Evolutionary conservation across 2,329 filamentous ascomycete species (phyloP), one percentile per base, ranked within the genome.

Genomic region (Claviceps fusiformis): DNA sequence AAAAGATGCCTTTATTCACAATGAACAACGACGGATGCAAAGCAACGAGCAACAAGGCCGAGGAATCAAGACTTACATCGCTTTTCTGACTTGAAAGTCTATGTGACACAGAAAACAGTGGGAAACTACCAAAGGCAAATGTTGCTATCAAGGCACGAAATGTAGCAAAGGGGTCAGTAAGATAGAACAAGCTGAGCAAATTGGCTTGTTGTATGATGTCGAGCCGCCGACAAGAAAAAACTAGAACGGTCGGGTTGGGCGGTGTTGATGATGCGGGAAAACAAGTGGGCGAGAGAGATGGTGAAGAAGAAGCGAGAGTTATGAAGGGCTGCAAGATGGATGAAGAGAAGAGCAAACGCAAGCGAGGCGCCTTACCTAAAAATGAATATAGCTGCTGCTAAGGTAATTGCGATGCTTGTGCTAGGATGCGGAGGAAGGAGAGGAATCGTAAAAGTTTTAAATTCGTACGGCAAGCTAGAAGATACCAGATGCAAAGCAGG

Each of bases 131-230:
- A 60, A 68, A 62, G 68, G 65, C 64, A 70, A 70, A 72, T 70
- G 71, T 69, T 71, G 72, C 69, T 74, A 74, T 75, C 76, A 78
- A 74, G 72, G 70, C 68, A 69, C 67, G 71, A 70, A 66, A 73
- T 74, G 72, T 77, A 80, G 76, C 73, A 75, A 80, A 73, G 79
- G 73, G 71, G 71, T 75, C 75, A 76, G 73, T 75, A 76, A 76
- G 73, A 79, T 78, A 74, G 75, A 75, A 73, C 74, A 70, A 78
- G 75, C 74, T 80, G 69, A 78, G 75, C 78, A 80, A 80, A 75
- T 75, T 75, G 73, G 68, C 68, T 62, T 66, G 62, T 63, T 61
- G 61, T 64, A 65, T 66, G 64, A 66, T 64, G 65, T 65, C 57
- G 58, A 62, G 58, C 54, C 58, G 62, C 57, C 62, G 55, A 54